Evolutionary conservation across 2,329 filamentous ascomycete species (phyloP).

Genomic region (Podosphaera fusca): DNA sequence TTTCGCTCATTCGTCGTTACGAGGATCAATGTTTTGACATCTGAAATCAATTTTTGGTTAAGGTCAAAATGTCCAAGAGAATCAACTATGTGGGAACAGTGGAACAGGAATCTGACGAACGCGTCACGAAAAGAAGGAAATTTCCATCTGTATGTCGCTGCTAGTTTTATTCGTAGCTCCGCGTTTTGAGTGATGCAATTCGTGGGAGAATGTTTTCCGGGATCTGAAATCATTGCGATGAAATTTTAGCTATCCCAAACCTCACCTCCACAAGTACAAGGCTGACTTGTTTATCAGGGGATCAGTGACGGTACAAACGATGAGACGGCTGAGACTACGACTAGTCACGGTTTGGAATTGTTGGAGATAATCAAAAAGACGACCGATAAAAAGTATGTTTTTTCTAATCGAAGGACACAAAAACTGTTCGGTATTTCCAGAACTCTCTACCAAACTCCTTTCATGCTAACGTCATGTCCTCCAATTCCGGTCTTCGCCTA

Average conservation of each 20-base stretch:
- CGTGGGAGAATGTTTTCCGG: slow-evolving; percentile 7
- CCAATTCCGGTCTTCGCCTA: too few relatives aligned
- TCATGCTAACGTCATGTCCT: too few relatives aligned
- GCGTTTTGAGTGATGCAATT: slow-evolving; percentile 2
- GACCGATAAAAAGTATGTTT: slow-evolving; percentile 55
- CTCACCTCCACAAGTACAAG: slow-evolving; percentile 8
- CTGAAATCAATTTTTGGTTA: slow-evolving; percentile 2
- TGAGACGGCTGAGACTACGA: slow-evolving; percentile 47
- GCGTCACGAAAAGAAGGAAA: slow-evolving; percentile 34
- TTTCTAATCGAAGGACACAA: not conserved
- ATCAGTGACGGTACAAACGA: slow-evolving; percentile 8
- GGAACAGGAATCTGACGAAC: slow-evolving; percentile 26
- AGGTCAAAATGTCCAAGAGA: slow-evolving; percentile 24
- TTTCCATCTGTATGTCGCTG: slow-evolving; percentile 27
- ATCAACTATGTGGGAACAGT: slow-evolving; percentile 19
- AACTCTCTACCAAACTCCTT: too few relatives aligned
- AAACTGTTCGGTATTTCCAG: not conserved
- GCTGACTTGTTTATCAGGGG: slow-evolving; percentile 12
- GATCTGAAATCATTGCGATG: slow-evolving; percentile 8
- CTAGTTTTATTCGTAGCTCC: slow-evolving; percentile 1
- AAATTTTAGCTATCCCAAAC: slow-evolving; percentile 6
- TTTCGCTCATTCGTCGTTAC: slow-evolving; percentile 1
- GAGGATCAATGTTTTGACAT: not conserved
- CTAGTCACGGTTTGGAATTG: slow-evolving; percentile 47
- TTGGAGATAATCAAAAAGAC: slow-evolving; percentile 53